Percentiles rank a stretch among this genome's conserved stretches.
phyloP scores from a whole-genome alignment of 768 basidiomycete genomes.

The Saitozyma podzolica region DNA sequence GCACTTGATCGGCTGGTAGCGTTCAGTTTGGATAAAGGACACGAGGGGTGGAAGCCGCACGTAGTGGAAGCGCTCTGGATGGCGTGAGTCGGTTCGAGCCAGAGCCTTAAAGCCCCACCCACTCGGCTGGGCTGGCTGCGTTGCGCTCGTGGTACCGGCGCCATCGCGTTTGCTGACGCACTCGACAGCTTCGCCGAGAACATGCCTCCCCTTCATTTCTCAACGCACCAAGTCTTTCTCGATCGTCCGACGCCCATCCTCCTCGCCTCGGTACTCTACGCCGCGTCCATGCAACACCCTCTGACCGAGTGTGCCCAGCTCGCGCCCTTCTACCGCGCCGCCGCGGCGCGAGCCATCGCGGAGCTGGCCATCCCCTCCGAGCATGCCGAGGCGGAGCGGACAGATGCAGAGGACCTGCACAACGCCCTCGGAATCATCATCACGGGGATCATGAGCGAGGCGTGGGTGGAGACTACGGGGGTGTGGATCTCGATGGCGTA shows the following conservation, averaged over 20 bases:
- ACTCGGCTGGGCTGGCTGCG: too few species aligned
- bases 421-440: slow-evolving; percentile 12
- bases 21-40: not conserved
- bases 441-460: slow-evolving; percentile 4
- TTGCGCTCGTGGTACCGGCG: not conserved
- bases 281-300: slow-evolving; percentile 8
- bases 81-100: slow-evolving; percentile 1
- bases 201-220: slow-evolving; percentile 15
- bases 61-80: slow-evolving; percentile 9
- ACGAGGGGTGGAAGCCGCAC: not conserved
- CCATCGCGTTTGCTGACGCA: not conserved
- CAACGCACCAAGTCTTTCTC: slow-evolving; percentile 3
- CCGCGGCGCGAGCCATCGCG: slow-evolving; percentile 4
- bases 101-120: too few species aligned
- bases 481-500: slow-evolving; percentile 13
- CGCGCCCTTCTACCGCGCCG: slow-evolving; percentile 3
- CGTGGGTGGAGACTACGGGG: slow-evolving; percentile 8
- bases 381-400: not conserved
- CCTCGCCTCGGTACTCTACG: slow-evolving; percentile 9
- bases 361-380: slow-evolving; percentile 1
- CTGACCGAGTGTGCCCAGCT: not conserved
- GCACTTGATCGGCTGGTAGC: not conserved
- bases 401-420: not conserved
- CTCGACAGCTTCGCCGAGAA: slow-evolving; percentile 9
- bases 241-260: slow-evolving; percentile 11